Evolutionary conservation across 2,329 filamentous ascomycete genomes (phyloP), one percentile per base, ranked within the genome.

Genomic region (Nemania sp.): DNA sequence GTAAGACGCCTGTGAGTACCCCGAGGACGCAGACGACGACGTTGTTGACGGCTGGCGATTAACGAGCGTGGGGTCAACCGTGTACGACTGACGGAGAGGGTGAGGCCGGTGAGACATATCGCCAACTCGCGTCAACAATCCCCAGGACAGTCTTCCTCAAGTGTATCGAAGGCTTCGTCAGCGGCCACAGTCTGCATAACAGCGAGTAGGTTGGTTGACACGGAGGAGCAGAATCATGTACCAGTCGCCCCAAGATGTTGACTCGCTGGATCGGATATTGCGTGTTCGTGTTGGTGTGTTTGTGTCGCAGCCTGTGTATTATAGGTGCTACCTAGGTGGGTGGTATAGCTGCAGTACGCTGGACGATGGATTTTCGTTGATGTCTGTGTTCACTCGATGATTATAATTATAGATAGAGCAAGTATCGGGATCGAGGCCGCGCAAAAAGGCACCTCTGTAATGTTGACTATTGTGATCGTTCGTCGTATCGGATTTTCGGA

Each of bases 1-100:
- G 63, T 63, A 66, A 13, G 76, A 78, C 11, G 67, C 73, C 58
- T 81, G 80, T 1, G 88, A 90, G 73, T 87, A 89, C 57, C 81
- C 83, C 3, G 88, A 90, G 2, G 89, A 92, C 55, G 83, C 84
- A n/a, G 85, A 86, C 6, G 89, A 90, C 10, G 88, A 89, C 37
- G 86, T 85, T 60, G 84, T 91, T 5, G 90, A 92, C 34, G 86
- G 81, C 69, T 90, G 87, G 66, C 89, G 82, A 64, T 78, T 79
- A 67, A 87, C 68, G 58, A 71, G 69, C 74, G 72, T 72, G 67
- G 77, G 75, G 68, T 80, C 74, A 69, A 77, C 73, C 49, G 75
- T 76, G 59, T 78, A 76, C 57, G 76, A 76, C 73, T 87, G 84
- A 67, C 83, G 81, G 60, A 87, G 80, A 56, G 83, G 81, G 72